Base-by-base conservation (phyloP, 331 rosid genomes). In the Acacia concinna region DNA sequence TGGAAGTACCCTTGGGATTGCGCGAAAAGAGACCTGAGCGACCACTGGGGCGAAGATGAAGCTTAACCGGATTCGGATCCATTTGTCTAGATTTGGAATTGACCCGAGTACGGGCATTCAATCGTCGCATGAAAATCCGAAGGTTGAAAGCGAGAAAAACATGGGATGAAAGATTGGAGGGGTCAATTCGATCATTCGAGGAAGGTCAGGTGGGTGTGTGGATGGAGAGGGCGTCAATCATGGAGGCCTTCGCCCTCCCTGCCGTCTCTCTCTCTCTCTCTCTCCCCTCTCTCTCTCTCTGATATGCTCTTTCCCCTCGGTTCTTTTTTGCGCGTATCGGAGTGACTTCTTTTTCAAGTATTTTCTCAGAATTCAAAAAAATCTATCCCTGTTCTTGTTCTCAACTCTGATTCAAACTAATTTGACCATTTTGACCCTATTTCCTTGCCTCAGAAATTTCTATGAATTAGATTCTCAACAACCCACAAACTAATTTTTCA, bases 51-150 rank as follows among this genome's bases (percentile, higher is more conserved):
- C 91, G 84, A 35, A 80, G 43, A 15, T 81, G 89, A 38, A 86
- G 87, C 87, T 85, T 87, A 11, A 84, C 56, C 14, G 91, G 95
- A 57, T 87, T 67, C 11, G 93, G 95, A 63, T 88, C 96, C 96
- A 90, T 90, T n/a, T n/a, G 9, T 4, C 57, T 23, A 71, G 77
- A 34, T 38, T 78, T 81, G 3, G 85, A 74, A 79, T 60, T 76
- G 41, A 78, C 82, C 83, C 87, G 78, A 62, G 23, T 73, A 27
- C 86, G 92, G 72, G 84, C 86, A 81, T 85, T 84, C 90, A 65
- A 82, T 64, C 96, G 87, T 87, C 93, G 96, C 96, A 90, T 90
- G 83, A 85, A 86, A 76, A 62, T 31, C 27, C 15, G 28, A 46
- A 18, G 32, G 47, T 9, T 44, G 18, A 54, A 46, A 43, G 8